Conservation (phyloP, 1,284 basidiomycete genomes). For the Trichosporon sp. region DNA sequence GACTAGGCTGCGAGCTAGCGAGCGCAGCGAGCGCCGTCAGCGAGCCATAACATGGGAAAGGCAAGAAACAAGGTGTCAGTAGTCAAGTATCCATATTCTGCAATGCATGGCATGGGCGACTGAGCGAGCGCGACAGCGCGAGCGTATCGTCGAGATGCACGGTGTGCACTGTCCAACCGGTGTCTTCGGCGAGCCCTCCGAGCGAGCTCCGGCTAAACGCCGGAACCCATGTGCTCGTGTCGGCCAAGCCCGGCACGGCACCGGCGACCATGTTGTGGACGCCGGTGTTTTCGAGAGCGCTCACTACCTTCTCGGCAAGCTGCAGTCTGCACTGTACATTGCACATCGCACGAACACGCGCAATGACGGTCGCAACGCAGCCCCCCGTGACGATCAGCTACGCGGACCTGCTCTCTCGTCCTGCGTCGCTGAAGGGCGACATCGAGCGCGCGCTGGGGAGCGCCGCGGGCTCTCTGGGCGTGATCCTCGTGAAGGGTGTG, state of each 20-base stretch:
- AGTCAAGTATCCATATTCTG: not conserved
- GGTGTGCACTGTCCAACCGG: too few species aligned
- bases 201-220: not conserved
- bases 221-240: not conserved
- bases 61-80: not conserved
- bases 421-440: slow-evolving; percentile 58
- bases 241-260: not conserved
- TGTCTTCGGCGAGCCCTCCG: not conserved
- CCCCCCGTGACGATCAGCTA: slow-evolving; percentile 65
- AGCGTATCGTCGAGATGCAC: too few species aligned
- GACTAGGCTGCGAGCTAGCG: slow-evolving; percentile 12
- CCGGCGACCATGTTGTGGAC: not conserved
- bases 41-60: not conserved
- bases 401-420: slow-evolving; percentile 57
- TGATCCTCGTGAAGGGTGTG: slow-evolving; percentile 63
- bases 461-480: slow-evolving; percentile 66
- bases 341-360: not conserved
- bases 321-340: not conserved
- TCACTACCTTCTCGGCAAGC: too few species aligned
- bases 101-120: not conserved
- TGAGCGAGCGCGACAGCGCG: too few species aligned
- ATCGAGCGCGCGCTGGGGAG: slow-evolving; percentile 73
- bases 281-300: not conserved
- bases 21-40: not conserved
- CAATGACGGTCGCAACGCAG: not conserved